Evolutionary conservation across 2,329 filamentous ascomycete species (phyloP).

Genomic region (Venturia pyrina): DNA sequence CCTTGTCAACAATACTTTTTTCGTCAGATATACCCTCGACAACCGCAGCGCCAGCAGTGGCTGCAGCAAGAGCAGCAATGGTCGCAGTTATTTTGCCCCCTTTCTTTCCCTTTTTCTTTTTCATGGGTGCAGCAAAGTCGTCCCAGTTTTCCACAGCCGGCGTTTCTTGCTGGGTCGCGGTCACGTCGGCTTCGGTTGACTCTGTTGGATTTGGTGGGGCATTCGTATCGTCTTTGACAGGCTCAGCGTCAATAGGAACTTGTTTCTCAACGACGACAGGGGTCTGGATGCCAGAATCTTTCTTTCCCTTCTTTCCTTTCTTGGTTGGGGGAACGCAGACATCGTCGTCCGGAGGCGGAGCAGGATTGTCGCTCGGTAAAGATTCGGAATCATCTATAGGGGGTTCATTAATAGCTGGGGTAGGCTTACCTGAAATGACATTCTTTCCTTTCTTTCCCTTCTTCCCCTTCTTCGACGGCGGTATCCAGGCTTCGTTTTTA

Average conservation of each 20-base stretch:
- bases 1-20: neutral
- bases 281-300: neutral
- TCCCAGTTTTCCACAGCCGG: neutral
- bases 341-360: constrained; percentile 46
- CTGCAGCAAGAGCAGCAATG: neutral
- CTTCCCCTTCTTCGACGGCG: neutral
- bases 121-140: neutral
- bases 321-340: constrained; percentile 68
- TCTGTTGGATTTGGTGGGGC: neutral
- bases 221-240: neutral
- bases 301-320: constrained; percentile 52
- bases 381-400: neutral
- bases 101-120: neutral
- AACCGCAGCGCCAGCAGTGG: neutral
- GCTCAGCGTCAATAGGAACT: neutral
- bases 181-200: neutral
- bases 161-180: neutral
- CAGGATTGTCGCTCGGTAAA: neutral
- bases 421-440: neutral
- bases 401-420: neutral
- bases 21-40: neutral
- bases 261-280: neutral
- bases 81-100: neutral
- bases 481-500: neutral
- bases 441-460: neutral